Base-by-base conservation (phyloP, 352 stramenopile genomes). In the Globisporangium abappressorium region DNA sequence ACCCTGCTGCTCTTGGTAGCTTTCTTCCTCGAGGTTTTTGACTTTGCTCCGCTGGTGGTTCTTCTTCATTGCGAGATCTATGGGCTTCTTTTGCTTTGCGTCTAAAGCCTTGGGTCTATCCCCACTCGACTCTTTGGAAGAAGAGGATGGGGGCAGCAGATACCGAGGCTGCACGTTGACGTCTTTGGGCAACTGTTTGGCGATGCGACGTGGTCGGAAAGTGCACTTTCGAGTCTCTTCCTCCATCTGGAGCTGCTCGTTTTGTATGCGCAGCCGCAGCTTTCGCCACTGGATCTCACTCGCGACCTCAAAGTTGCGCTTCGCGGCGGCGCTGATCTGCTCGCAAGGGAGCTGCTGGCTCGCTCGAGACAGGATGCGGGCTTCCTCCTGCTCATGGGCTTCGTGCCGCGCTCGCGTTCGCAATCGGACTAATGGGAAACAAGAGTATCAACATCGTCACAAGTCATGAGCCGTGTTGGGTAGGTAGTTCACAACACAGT, bases 221-320 rank as follows among this genome's bases (percentile, higher is more conserved):
- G 67, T 80, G 66, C 80, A 85, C 53, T 79, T 66, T 1, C 57
- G 43, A 5, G 64, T 51, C 36, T 80, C 69, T 53, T 72, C 53
- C 28, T 69, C 30, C 0, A 74, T 33, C 9, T 68, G 30, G 22
- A 78, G 68, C 47, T 69, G 68, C 67, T 88, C 72, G 28, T 46
- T 34, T 43, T 73, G 57, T 14, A 56, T 65, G 49, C 71, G 69
- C 5, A 78, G 65, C 41, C 66, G 56, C 26, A 77, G 30, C 28
- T 75, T 85, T 28, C 77, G 82, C 73, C 74, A 84, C 36, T 69
- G 46, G 5, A 77, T 76, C 34, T 71, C 73, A 2, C 55, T 61
- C 34, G 75, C 66, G 41, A 72, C 68, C 59, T 70, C 64, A 30
- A 78, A 81, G 47, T 85, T 87, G 57, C 79, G 76, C 62, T 75